Conservation (phyloP, 176 grass and related monocot species). For the Cymbopogon citratus region DNA sequence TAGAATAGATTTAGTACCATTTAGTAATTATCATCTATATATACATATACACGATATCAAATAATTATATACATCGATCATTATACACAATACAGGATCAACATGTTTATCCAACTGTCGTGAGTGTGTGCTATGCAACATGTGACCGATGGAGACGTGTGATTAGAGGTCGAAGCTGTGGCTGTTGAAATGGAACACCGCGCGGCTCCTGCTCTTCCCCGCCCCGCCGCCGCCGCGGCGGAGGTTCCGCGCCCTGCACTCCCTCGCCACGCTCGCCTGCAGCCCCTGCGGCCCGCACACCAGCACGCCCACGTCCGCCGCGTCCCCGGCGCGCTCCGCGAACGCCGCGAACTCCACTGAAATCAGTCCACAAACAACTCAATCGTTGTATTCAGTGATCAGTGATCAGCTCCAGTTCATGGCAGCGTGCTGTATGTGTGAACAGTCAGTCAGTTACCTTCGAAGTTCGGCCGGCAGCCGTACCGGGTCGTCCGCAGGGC, state of each 20-base stretch:
- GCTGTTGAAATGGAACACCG: slow-evolving; percentile 92
- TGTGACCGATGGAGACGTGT: too few relatives aligned
- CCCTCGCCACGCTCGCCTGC: slow-evolving; percentile 69
- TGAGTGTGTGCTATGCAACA: background rate
- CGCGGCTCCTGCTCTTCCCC: slow-evolving; percentile 25
- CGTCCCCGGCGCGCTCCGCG: slow-evolving; percentile 27
- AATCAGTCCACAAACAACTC: background rate
- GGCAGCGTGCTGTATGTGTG: background rate
- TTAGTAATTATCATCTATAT: background rate
- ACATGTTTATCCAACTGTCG: background rate
- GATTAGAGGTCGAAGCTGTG: slow-evolving; percentile 79
- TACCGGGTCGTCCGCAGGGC: slow-evolving; percentile 59
- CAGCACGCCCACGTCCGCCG: slow-evolving; percentile 48
- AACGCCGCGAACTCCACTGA: slow-evolving; percentile 46
- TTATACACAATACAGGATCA: background rate
- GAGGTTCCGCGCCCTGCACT: slow-evolving; percentile 69
- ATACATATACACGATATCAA: background rate
- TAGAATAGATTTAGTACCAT: too few relatives aligned
- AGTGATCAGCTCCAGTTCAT: background rate
- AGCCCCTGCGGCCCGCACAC: slow-evolving; percentile 77
- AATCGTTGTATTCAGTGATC: too few relatives aligned
- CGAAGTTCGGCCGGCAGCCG: slow-evolving; percentile 74
- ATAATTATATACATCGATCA: background rate
- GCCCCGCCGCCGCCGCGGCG: slow-evolving; percentile 21
- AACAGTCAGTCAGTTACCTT: slow-evolving; percentile 38